These are phyloP conservation scores for Nymphaea thermarum DNA, from an alignment of 164 flowering plant genomes.

Conservation along the genomic window DNA sequence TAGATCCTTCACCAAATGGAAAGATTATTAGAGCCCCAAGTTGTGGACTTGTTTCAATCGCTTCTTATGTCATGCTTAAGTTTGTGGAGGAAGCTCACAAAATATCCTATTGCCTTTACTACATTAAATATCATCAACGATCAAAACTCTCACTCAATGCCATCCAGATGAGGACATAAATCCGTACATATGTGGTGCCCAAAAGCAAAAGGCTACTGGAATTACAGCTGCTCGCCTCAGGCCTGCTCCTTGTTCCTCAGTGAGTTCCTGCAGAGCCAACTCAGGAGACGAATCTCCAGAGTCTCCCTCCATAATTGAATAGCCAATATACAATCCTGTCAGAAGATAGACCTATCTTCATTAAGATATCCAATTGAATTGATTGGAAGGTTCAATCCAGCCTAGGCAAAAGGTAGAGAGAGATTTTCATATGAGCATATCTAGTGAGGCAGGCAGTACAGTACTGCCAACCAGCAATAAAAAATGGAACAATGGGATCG, in stretches of 20 bases:
- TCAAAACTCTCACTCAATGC: too few species aligned
- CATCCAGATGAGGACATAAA: too few species aligned
- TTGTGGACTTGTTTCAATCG: too few species aligned
- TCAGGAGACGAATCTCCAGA: constrained; percentile 81
- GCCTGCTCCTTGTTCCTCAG: constrained; percentile 53
- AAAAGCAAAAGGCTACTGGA: constrained; percentile 40
- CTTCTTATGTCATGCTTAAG: too few species aligned
- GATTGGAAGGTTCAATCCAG: neutral
- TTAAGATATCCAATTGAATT: neutral
- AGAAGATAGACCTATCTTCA: constrained; percentile 9
- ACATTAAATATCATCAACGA: too few species aligned
- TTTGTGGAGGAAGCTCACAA: too few species aligned
- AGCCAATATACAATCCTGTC: constrained; percentile 70
- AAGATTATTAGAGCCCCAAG: too few species aligned
- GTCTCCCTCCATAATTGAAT: constrained; percentile 68
- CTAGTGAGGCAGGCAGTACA: constrained; percentile 5
- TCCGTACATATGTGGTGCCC: too few species aligned
- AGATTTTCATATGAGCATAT: too few species aligned
- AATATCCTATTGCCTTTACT: too few species aligned
- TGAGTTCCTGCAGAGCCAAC: constrained; percentile 49
- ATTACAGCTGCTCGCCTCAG: constrained; percentile 89
- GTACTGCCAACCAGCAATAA: constrained; percentile 53
- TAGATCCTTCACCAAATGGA: constrained; percentile 61
- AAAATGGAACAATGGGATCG: constrained; percentile 70
- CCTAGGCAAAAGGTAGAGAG: neutral